Conservation (phyloP, 495 filamentous ascomycete genomes). For the Echria macrotheca region DNA sequence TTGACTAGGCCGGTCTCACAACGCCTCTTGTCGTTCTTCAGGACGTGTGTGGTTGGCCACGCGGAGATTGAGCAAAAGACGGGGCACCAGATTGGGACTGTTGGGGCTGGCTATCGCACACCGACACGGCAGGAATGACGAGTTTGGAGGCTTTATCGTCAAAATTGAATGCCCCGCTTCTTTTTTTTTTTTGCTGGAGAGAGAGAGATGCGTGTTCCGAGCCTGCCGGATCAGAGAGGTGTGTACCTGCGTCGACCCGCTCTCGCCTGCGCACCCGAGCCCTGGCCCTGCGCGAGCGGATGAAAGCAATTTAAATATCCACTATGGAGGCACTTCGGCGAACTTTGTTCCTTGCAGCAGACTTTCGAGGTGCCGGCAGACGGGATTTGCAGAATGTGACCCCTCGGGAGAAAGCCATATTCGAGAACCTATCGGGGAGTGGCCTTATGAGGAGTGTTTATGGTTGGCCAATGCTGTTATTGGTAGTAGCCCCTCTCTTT, state of each 20-base stretch:
- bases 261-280: slow-evolving; percentile 10
- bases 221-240: slow-evolving; percentile 6
- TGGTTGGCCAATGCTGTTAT: too few relatives aligned
- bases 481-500: too few relatives aligned
- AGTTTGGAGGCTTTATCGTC: slow-evolving; percentile 3
- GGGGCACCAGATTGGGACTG: background rate
- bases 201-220: too few relatives aligned
- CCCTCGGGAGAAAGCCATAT: too few relatives aligned
- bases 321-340: slow-evolving; percentile 3
- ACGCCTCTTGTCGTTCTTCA: too few relatives aligned
- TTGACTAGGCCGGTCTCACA: too few relatives aligned
- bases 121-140: slow-evolving; percentile 6
- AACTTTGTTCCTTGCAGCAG: slow-evolving; percentile 2
- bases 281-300: too few relatives aligned
- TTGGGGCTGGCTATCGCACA: background rate
- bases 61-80: background rate
- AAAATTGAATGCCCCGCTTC: slow-evolving; percentile 2
- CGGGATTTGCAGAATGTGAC: background rate
- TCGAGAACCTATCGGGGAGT: too few relatives aligned
- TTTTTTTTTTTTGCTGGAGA: too few relatives aligned
- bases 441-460: too few relatives aligned
- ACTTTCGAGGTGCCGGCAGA: slow-evolving; percentile 9
- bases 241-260: slow-evolving; percentile 7
- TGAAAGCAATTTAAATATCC: background rate
- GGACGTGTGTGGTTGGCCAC: slow-evolving; percentile 3